These are phyloP conservation scores for Dactylellina drechsleri DNA, from an alignment of 2,329 filamentous ascomycete genomes.

Conservation along the genomic window DNA sequence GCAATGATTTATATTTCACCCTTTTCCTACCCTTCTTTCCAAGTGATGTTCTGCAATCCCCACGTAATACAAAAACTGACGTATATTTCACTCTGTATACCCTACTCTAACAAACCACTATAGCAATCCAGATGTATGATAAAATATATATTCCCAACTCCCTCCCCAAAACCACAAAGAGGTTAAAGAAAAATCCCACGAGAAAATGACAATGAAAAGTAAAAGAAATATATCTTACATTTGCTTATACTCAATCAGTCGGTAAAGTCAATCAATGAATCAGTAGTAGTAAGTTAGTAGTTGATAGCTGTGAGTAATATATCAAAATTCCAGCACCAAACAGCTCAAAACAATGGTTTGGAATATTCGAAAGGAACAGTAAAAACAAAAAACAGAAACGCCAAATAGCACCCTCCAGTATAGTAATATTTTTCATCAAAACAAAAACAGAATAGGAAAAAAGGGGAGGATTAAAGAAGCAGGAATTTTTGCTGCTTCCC, in stretches of 20 bases:
- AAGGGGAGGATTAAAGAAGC: too few relatives aligned
- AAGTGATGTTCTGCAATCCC: too few relatives aligned
- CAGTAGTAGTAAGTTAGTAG: conserved; percentile 7
- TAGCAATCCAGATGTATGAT: too few relatives aligned
- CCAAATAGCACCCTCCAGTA: conserved; percentile 35
- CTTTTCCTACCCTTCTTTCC: too few relatives aligned
- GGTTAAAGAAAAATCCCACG: too few relatives aligned
- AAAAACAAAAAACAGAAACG: conserved; percentile 17
- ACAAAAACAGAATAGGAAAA: neutral
- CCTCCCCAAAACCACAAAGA: neutral
- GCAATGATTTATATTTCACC: too few relatives aligned
- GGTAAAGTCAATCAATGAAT: neutral
- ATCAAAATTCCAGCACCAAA: neutral
- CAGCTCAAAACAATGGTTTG: neutral
- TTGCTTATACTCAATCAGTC: neutral
- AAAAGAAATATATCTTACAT: conserved; percentile 37
- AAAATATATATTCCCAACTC: too few relatives aligned
- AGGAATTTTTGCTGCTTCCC: too few relatives aligned
- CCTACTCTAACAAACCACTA: too few relatives aligned
- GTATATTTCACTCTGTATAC: too few relatives aligned
- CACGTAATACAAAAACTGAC: too few relatives aligned
- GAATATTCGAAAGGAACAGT: neutral
- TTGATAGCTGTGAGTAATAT: conserved; percentile 2
- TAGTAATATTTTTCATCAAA: conserved; percentile 17
- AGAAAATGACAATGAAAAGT: neutral